phyloP scores from a whole-genome alignment of 1,284 basidiomycete genomes.

The Chiua sp. region DNA sequence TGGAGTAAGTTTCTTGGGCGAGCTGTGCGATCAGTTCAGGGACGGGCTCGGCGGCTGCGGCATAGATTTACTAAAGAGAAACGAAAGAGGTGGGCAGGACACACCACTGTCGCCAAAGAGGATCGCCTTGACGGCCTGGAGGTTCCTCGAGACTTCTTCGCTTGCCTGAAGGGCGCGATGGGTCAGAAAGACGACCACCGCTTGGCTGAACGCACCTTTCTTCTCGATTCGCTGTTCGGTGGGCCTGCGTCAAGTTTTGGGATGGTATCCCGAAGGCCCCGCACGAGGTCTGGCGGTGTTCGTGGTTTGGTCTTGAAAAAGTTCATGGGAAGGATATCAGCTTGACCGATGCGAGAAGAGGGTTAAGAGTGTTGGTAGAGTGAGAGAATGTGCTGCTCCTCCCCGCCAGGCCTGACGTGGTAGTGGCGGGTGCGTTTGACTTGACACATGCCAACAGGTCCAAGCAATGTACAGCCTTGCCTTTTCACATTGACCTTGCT shows the following conservation, averaged over 20 bases:
- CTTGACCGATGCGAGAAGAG: not conserved
- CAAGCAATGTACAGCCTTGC: not conserved
- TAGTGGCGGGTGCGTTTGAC: conserved; percentile 4
- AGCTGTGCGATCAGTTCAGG: conserved; percentile 92
- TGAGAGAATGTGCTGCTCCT: conserved; percentile 6
- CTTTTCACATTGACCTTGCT: not conserved
- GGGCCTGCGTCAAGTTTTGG: conserved; percentile 75
- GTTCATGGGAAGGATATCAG: conserved; percentile 64
- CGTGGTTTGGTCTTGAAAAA: conserved; percentile 93
- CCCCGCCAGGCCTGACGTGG: conserved; percentile 9
- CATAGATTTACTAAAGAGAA: conserved; percentile 10
- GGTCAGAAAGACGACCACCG: not conserved
- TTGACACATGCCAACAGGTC: conserved; percentile 24
- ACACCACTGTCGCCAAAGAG: conserved; percentile 87
- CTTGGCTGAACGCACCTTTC: conserved; percentile 63
- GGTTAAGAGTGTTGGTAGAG: conserved; percentile 1
- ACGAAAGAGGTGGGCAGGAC: conserved; percentile 25
- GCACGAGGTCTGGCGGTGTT: conserved; percentile 85
- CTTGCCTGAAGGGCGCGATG: conserved; percentile 59
- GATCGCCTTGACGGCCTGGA: conserved; percentile 88
- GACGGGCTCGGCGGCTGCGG: conserved; percentile 62
- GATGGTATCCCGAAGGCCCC: conserved; percentile 80
- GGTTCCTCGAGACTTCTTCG: conserved; percentile 89
- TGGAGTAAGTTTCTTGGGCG: conserved; percentile 94
- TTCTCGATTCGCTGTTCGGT: conserved; percentile 74